A percentile compares a stretch with the other conserved stretches of the same genome.
Conservation (phyloP, 225 moss, liverwort and hornwort genomes). For the Bryoerythrophyllum caledonicum region DNA sequence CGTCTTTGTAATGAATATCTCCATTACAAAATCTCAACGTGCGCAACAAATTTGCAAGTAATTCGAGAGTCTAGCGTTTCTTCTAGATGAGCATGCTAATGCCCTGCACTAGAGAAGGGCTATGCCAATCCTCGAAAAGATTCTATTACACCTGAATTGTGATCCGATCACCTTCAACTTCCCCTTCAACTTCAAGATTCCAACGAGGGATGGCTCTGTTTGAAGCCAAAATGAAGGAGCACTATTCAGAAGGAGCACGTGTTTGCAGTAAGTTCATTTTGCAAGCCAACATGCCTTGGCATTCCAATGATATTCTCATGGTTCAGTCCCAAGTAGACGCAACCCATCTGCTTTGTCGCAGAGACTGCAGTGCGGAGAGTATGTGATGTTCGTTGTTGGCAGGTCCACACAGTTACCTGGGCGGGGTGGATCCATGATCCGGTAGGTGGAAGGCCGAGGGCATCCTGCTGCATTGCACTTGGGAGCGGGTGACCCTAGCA, state of each 20-base stretch:
- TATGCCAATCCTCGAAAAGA: background rate
- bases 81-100: background rate
- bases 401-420: conserved; percentile 22
- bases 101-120: background rate
- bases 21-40: background rate
- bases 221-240: background rate
- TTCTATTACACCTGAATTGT: background rate
- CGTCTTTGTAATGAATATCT: too few species aligned
- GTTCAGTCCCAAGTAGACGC: background rate
- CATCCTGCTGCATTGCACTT: conserved; percentile 27
- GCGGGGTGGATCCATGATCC: conserved; percentile 55
- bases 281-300: background rate
- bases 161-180: background rate
- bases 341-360: background rate
- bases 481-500: conserved; percentile 18
- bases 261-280: too few species aligned
- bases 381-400: accelerated
- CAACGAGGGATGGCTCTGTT: background rate
- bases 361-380: background rate
- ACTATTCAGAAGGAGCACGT: background rate
- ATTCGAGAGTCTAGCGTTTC: background rate
- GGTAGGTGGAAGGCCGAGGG: conserved; percentile 41
- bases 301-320: background rate
- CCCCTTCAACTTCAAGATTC: background rate
- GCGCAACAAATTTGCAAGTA: background rate